phyloP scores from a whole-genome alignment of 129 eudicot genomes.

The Flaveria linearis region DNA sequence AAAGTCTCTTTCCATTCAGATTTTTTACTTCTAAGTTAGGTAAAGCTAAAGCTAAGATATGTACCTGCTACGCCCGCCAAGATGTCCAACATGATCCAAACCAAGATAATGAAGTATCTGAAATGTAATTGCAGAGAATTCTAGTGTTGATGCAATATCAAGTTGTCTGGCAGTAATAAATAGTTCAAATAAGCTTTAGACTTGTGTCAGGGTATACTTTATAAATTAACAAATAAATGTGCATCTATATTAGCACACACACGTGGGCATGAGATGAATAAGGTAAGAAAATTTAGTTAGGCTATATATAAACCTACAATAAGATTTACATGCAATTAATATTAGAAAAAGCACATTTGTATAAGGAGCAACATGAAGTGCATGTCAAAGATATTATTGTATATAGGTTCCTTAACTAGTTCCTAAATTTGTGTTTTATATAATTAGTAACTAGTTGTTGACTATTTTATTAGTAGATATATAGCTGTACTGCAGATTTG shows the following conservation, averaged over 20 bases:
- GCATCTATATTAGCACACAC: background rate
- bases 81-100: conserved; percentile 98
- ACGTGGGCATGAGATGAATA: background rate
- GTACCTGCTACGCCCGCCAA: conserved; percentile 89
- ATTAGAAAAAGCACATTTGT: background rate
- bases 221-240: conserved; percentile 10
- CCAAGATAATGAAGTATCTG: conserved; percentile 99
- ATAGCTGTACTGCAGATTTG: too few relatives aligned
- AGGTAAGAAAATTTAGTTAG: background rate
- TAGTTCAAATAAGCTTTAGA: conserved; percentile 16
- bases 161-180: conserved; percentile 26
- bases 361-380: background rate
- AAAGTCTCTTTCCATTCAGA: conserved; percentile 4
- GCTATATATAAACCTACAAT: background rate
- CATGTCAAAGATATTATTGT: conserved; percentile 17
- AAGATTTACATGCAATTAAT: background rate
- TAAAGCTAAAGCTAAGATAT: conserved; percentile 12
- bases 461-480: background rate
- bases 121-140: conserved; percentile 39
- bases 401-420: conserved; percentile 3
- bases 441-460: background rate
- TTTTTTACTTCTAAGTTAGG: background rate
- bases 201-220: background rate
- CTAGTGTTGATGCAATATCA: conserved; percentile 27
- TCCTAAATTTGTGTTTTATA: background rate